Conservation (phyloP, 371 early-diverging fungal species). For the Haplosporangium sp. region DNA sequence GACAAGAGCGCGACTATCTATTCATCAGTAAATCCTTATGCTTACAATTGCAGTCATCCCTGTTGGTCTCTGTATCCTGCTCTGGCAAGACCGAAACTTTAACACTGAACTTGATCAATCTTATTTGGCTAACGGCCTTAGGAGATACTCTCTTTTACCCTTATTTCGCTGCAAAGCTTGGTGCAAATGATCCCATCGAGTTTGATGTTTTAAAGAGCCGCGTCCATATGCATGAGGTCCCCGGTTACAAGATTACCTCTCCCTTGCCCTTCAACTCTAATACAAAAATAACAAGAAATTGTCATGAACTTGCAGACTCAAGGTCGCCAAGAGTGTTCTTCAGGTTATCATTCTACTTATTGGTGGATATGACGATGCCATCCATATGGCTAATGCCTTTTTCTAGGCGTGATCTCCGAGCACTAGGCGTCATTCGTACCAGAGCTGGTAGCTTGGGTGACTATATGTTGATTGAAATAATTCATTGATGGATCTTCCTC, state of each 20-base stretch:
- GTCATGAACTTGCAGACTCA: constrained; percentile 75
- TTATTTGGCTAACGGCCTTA: constrained; percentile 78
- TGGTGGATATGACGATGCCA: constrained; percentile 82
- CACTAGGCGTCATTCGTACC: constrained; percentile 89
- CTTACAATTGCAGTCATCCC: constrained; percentile 97
- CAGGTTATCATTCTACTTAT: constrained; percentile 88
- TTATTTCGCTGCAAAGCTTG: constrained; percentile 90
- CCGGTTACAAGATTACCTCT: constrained; percentile 87
- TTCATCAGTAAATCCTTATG: constrained; percentile 84
- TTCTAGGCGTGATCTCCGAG: constrained; percentile 89
- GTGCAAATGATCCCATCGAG: constrained; percentile 94
- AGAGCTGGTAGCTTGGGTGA: constrained; percentile 68
- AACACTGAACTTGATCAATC: constrained; percentile 92
- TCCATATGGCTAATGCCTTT: constrained; percentile 80
- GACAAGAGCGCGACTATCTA: constrained; percentile 83
- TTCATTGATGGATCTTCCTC: constrained; percentile 92
- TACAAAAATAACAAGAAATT: constrained; percentile 91
- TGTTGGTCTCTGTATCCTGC: constrained; percentile 92
- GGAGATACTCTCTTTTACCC: constrained; percentile 85
- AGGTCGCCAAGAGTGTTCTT: constrained; percentile 95
- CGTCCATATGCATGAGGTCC: constrained; percentile 69
- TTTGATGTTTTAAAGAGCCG: constrained; percentile 73
- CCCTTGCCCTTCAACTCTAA: constrained; percentile 93
- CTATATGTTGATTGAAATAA: constrained; percentile 79
- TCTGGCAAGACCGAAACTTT: constrained; percentile 99